These are phyloP conservation scores for Nakaseomyces glabratus DNA, from an alignment of 1,139 yeast genomes.

Conservation along the genomic window DNA sequence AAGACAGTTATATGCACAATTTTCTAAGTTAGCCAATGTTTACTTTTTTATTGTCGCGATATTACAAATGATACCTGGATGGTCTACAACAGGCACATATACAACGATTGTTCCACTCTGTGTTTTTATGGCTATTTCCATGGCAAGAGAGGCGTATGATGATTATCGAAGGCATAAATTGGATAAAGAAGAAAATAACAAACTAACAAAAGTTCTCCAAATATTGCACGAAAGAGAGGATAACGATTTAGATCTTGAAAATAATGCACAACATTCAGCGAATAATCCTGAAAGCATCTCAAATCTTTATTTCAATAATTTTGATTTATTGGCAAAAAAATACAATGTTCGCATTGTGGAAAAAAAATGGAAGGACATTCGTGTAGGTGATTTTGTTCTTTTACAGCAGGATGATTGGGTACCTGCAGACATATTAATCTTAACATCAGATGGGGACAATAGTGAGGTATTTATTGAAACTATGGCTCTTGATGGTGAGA, in stretches of 20 bases:
- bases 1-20: constrained; percentile 80
- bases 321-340: constrained; percentile 19
- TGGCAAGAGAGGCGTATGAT: constrained; percentile 87
- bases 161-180: constrained; percentile 82
- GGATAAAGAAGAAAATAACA: constrained; percentile 77
- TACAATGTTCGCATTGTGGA: constrained; percentile 28
- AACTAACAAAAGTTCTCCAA: constrained; percentile 25
- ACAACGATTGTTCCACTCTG: constrained; percentile 86
- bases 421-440: constrained; percentile 77
- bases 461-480: constrained; percentile 85
- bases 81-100: constrained; percentile 97
- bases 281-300: constrained; percentile 2
- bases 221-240: constrained; percentile 8
- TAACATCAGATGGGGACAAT: constrained; percentile 57
- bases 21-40: constrained; percentile 84
- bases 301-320: constrained; percentile 20
- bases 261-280: not conserved
- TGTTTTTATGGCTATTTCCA: constrained; percentile 83
- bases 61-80: constrained; percentile 89
- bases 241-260: constrained; percentile 3
- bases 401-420: constrained; percentile 79
- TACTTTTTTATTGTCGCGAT: constrained; percentile 81
- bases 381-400: constrained; percentile 76
- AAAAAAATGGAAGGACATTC: constrained; percentile 59
- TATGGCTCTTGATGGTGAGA: constrained; percentile 96